Conservation (phyloP, 768 basidiomycete genomes). For the Pholiota microspora region DNA sequence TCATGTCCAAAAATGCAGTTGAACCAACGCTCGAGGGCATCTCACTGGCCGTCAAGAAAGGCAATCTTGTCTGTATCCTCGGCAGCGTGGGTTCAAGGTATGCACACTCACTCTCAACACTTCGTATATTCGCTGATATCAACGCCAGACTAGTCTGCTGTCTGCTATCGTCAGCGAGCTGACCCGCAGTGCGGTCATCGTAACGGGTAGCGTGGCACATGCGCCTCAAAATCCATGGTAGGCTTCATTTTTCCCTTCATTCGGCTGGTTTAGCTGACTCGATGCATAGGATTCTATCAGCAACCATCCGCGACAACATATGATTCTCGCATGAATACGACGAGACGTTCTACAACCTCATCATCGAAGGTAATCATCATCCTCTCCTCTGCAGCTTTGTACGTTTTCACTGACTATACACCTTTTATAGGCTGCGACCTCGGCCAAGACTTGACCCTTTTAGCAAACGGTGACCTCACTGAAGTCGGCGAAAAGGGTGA, state of each 20-base stretch:
- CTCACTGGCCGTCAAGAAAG: too few relatives aligned
- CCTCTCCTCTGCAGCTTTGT: too few relatives aligned
- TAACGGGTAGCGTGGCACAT: conserved; percentile 76
- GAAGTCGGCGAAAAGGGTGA: conserved; percentile 84
- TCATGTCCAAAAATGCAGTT: too few relatives aligned
- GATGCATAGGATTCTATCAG: too few relatives aligned
- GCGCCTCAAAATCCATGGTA: conserved; percentile 88
- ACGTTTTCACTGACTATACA: too few relatives aligned
- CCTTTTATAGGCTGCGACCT: conserved; percentile 77
- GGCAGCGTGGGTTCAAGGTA: conserved; percentile 93
- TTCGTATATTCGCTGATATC: not conserved
- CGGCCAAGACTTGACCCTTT: conserved; percentile 76
- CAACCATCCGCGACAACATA: too few relatives aligned
- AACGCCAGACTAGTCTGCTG: conserved; percentile 66
- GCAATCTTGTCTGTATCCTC: too few relatives aligned
- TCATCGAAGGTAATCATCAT: conserved; percentile 63
- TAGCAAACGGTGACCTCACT: conserved; percentile 78
- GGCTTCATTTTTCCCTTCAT: conserved; percentile 22
- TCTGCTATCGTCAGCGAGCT: conserved; percentile 88
- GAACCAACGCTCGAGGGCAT: too few relatives aligned
- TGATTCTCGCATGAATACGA: too few relatives aligned
- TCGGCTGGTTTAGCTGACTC: not conserved
- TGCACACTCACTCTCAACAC: conserved; percentile 3
- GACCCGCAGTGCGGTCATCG: conserved; percentile 63
- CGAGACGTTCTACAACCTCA: too few relatives aligned